Evolutionary conservation across 176 grass and related monocot genomes (phyloP).

Genomic region (Oryza brachyantha): DNA sequence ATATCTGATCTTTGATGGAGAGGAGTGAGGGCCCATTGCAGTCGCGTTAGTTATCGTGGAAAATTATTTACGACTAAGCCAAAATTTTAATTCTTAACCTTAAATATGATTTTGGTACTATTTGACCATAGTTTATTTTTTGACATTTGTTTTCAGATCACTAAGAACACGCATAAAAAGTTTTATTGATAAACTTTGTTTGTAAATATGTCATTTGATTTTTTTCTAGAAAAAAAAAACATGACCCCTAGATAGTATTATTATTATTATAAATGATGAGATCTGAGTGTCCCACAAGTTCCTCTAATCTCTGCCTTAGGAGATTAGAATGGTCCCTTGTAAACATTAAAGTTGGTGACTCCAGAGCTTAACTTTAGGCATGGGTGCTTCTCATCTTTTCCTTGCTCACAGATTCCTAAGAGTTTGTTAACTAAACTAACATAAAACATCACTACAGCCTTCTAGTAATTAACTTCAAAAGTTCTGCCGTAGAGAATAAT

Average conservation of each 20-base stretch:
- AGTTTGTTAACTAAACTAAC: background rate
- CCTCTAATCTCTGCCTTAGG: background rate
- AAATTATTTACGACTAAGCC: too few species aligned
- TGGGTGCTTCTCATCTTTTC: background rate
- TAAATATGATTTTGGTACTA: too few species aligned
- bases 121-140: too few species aligned
- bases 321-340: slow-evolving; percentile 10
- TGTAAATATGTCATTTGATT: too few species aligned
- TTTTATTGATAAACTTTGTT: too few species aligned
- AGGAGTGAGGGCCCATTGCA: background rate
- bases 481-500: background rate
- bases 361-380: background rate
- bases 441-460: slow-evolving; percentile 21
- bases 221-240: too few species aligned
- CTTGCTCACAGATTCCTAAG: background rate
- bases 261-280: too few species aligned
- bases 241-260: too few species aligned
- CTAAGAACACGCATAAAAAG: too few species aligned
- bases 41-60: too few species aligned
- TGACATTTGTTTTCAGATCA: too few species aligned
- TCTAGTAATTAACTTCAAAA: background rate
- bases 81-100: too few species aligned
- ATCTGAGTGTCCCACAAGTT: background rate
- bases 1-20: background rate
- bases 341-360: background rate